Evolutionary conservation across 169 alveolate species (phyloP).

Genomic region (Cyclospora cayetanensis): DNA sequence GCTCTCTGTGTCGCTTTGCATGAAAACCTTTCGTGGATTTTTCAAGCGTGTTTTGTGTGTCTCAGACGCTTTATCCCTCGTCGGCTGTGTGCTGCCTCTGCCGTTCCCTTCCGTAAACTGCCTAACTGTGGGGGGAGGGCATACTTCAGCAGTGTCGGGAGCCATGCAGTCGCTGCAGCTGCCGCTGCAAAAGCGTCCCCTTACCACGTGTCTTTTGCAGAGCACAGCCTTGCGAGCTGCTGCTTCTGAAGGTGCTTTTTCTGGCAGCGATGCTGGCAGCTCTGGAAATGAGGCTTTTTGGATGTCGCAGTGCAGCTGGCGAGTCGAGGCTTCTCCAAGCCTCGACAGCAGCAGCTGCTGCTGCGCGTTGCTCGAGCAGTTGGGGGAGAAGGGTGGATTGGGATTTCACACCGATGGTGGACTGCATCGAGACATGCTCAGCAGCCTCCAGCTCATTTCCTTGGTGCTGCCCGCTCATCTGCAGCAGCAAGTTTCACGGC

Average conservation of each 20-base stretch:
- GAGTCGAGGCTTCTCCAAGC: background rate
- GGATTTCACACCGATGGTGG: no score
- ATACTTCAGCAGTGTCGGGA: conserved; percentile 11
- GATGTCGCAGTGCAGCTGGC: conserved; percentile 42
- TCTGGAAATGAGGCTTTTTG: background rate
- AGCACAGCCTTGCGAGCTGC: conserved; percentile 12
- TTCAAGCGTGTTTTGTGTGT: no score
- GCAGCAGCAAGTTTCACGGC: conserved; percentile 25
- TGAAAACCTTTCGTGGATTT: no score
- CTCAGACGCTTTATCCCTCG: conserved; percentile 43
- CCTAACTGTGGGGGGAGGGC: background rate
- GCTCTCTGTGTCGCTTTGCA: no score
- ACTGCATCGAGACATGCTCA: no score
- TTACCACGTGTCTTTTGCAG: conserved; percentile 34
- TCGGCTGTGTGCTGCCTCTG: conserved; percentile 43
- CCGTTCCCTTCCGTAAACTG: conserved; percentile 14
- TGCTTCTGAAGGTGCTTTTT: background rate
- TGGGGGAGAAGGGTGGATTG: no score
- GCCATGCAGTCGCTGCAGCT: conserved; percentile 17
- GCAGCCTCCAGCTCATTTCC: no score
- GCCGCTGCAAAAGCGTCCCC: background rate
- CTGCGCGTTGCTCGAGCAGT: conserved; percentile 7
- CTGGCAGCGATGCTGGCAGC: background rate
- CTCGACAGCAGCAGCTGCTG: background rate
- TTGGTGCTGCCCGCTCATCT: conserved; percentile 28